Base-by-base conservation (phyloP, 148 eudicot genomes). In the Fagopyrum esculentum region DNA sequence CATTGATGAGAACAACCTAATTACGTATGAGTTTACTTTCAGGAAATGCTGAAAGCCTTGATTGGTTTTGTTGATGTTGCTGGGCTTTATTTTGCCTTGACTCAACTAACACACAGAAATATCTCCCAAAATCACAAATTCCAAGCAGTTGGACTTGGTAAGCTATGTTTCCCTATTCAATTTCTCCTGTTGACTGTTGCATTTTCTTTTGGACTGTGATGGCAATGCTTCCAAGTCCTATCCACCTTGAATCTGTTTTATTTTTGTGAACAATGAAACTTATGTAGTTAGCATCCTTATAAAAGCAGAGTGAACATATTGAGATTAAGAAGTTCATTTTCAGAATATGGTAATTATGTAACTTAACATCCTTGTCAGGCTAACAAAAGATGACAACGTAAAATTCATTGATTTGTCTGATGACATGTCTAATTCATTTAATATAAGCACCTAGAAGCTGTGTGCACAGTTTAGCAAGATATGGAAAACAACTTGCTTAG, bases 131-230 rank as follows among this genome's bases (percentile, higher is more conserved):
- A 92, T 83, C 98, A 95, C 77, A 95, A 95, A 80, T 95, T 95
- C 77, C 98, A 95, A 85, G 97, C 98, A 73, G 96, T 95, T 85
- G 98, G 98, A 77, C 93, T 92, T n/a, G 98, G 98, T 95, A 56
- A 86, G 93, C 81, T 52, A 78, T 73, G 52, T 51, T 72, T 45
- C 5, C 15, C 16, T 56, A 8, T 17, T n/a, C 13, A 71, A 6
- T 45, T 71, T 71, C 51, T 45, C 35, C 40, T 7, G 16, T 8
- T 71, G 47, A 40, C 17, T 66, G 46, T 66, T 64, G n/a, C 35
- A 66, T 40, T 35, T 64, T 16, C 46, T 35, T 40, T 16, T 64
- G 45, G 46, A 66, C 8, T 11, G 46, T 4, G 46, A 13, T 66
- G 45, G 9, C 46, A 11, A 12, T 35, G 11, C 35, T 59, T 59